Evolutionary conservation across 352 stramenopile genomes (phyloP).

Genomic region (Pythium vanterpoolii): DNA sequence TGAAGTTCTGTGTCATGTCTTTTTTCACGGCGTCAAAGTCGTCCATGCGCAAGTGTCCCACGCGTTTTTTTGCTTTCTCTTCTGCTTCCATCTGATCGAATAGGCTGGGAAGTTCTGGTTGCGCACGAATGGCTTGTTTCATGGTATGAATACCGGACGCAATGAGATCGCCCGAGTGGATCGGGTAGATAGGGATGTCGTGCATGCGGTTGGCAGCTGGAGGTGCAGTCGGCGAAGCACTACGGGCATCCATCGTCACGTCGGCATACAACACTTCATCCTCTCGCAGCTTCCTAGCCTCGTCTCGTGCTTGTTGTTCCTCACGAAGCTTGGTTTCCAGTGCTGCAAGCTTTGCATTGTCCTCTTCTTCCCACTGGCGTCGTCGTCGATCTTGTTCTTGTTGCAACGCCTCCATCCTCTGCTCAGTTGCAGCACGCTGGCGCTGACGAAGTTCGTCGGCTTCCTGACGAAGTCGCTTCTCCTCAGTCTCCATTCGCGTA

Average conservation of each 20-base stretch:
- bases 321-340: constrained; percentile 47
- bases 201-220: not conserved
- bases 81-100: constrained; percentile 79
- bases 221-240: not conserved
- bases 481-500: constrained; percentile 39
- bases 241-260: not conserved
- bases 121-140: constrained; percentile 31
- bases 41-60: constrained; percentile 41
- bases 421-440: constrained; percentile 48
- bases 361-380: constrained; percentile 66
- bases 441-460: constrained; percentile 39
- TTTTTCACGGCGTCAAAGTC: constrained; percentile 44
- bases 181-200: not conserved
- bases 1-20: constrained; percentile 43
- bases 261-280: constrained; percentile 23
- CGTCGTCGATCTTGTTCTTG: constrained; percentile 66
- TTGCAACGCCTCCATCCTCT: constrained; percentile 49
- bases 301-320: constrained; percentile 37
- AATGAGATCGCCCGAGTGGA: constrained; percentile 9
- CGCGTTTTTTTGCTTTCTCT: constrained; percentile 40
- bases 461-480: constrained; percentile 38
- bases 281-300: constrained; percentile 31
- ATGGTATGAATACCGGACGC: constrained; percentile 27
- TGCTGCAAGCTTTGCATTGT: constrained; percentile 38
- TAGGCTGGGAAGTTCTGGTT: constrained; percentile 61